phyloP scores from a whole-genome alignment of 768 basidiomycete genomes.

The Scleroderma bovista region DNA sequence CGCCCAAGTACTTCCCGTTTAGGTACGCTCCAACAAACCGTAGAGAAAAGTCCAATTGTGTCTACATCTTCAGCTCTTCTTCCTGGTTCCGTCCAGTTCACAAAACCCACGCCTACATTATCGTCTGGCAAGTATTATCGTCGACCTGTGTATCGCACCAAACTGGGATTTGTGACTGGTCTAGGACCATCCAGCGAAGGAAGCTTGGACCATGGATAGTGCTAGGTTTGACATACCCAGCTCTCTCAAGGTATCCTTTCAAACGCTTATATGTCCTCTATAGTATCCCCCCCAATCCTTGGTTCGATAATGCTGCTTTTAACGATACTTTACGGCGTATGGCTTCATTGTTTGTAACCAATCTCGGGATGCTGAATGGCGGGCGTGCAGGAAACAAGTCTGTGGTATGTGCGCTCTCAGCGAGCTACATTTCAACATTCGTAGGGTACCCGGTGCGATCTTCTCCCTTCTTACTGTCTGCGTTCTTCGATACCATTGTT shows the following conservation, averaged over 20 bases:
- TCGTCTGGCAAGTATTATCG: constrained; percentile 10
- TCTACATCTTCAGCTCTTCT: constrained; percentile 3
- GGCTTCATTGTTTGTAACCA: constrained; percentile 11
- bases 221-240: constrained; percentile 40
- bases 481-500: not conserved
- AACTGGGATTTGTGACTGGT: constrained; percentile 65
- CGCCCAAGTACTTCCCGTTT: not conserved
- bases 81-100: constrained; percentile 15
- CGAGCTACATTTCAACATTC: constrained; percentile 88
- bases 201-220: constrained; percentile 69
- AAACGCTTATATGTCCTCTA: constrained; percentile 16
- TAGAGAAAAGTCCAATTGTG: not conserved
- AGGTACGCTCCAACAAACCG: not conserved
- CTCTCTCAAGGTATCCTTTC: not conserved
- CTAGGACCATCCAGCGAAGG: constrained; percentile 49
- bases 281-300: constrained; percentile 51
- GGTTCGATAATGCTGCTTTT: constrained; percentile 57
- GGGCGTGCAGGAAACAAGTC: constrained; percentile 66
- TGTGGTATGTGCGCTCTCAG: constrained; percentile 84
- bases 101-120: constrained; percentile 10
- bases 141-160: constrained; percentile 61
- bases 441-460: constrained; percentile 75
- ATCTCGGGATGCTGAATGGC: constrained; percentile 1
- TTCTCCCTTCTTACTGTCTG: not conserved
- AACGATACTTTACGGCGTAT: constrained; percentile 66